Evolutionary conservation across 2,329 filamentous ascomycete species (phyloP).

Genomic region (Aspergillus quadrilineatus): DNA sequence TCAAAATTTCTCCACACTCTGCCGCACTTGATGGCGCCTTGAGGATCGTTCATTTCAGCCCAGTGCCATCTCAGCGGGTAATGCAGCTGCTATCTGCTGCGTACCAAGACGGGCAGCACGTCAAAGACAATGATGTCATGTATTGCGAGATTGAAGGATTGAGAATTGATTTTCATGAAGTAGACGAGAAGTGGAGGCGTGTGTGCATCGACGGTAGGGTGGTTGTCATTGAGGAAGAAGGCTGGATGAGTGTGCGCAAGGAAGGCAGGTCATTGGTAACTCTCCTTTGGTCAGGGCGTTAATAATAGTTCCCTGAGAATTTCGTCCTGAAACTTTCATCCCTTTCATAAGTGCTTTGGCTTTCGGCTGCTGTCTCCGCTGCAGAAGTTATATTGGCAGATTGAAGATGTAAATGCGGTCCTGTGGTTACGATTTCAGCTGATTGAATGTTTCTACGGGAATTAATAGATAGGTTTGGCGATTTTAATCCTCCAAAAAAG

Average conservation of each 20-base stretch:
- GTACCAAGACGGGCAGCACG: conserved; percentile 58
- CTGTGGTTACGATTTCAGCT: no score
- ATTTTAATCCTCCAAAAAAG: no score
- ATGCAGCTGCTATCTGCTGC: conserved; percentile 74
- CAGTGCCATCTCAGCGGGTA: conserved; percentile 61
- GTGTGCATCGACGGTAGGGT: conserved; percentile 93
- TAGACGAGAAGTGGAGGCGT: conserved; percentile 67
- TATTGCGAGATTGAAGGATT: conserved; percentile 72
- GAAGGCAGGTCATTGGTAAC: conserved; percentile 25
- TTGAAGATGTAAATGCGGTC: no score
- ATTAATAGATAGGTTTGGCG: no score
- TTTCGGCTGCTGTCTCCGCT: no score
- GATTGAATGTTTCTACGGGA: no score
- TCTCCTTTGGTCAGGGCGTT: conserved; percentile 6
- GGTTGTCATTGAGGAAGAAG: conserved; percentile 67
- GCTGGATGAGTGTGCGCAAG: conserved; percentile 64
- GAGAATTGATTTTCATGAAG: conserved; percentile 64
- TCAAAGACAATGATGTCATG: conserved; percentile 56
- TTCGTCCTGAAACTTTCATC: no score
- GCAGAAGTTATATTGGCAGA: no score
- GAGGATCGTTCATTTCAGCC: conserved; percentile 72
- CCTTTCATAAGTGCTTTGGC: no score
- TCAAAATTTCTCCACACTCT: conserved; percentile 75
- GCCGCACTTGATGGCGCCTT: conserved; percentile 69
- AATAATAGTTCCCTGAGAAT: no score